A percentile compares a stretch with the other conserved stretches of the same genome.
These are phyloP conservation scores for Bisporella sp. DNA, from an alignment of 2,329 filamentous ascomycete genomes.

Conservation along the genomic window DNA sequence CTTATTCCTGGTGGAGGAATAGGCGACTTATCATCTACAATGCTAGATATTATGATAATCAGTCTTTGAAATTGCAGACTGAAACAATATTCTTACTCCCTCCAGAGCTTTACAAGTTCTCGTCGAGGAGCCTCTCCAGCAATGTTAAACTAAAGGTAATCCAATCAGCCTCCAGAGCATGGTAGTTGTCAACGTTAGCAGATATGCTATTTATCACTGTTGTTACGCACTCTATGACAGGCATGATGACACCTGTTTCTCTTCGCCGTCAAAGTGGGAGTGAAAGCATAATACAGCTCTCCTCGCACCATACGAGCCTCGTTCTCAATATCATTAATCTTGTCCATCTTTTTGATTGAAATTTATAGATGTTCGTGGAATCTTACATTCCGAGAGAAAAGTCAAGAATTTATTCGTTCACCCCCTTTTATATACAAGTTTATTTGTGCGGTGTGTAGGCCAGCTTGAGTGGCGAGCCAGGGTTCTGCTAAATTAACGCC, in stretches of 20 bases:
- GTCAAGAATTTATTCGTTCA: too few relatives aligned
- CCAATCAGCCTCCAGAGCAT: too few relatives aligned
- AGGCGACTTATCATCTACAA: slow-evolving; percentile 53
- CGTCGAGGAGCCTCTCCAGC: slow-evolving; percentile 54
- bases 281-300: slow-evolving; percentile 70
- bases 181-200: too few relatives aligned
- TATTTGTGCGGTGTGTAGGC: too few relatives aligned
- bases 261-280: slow-evolving; percentile 56
- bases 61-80: slow-evolving; percentile 4
- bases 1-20: slow-evolving; percentile 53
- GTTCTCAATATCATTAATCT: slow-evolving; percentile 40
- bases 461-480: too few relatives aligned
- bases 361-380: not conserved
- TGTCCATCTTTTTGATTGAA: slow-evolving; percentile 9
- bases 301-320: slow-evolving; percentile 53
- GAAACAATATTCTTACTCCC: slow-evolving; percentile 48
- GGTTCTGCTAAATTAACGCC: too few relatives aligned
- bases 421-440: too few relatives aligned
- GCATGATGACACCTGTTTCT: slow-evolving; percentile 54
- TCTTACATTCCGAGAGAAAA: too few relatives aligned
- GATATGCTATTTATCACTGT: too few relatives aligned
- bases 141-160: slow-evolving; percentile 46
- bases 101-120: slow-evolving; percentile 59
- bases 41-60: not conserved
- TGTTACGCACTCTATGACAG: slow-evolving; percentile 32